Conservation (phyloP, 2,329 filamentous ascomycete genomes). For the Simplicillium sp. region DNA sequence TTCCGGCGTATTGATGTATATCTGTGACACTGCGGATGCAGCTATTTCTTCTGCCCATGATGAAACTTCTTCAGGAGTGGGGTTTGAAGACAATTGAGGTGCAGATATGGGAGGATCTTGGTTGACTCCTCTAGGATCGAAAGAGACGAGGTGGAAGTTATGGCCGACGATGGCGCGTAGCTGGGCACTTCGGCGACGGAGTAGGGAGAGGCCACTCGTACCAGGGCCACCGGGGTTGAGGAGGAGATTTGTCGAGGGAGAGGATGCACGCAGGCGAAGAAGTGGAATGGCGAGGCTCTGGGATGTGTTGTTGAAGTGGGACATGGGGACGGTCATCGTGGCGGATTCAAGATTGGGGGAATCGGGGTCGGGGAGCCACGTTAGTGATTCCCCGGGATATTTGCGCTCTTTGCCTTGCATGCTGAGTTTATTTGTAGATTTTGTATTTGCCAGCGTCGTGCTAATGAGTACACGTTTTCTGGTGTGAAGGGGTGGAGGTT, state of each 20-base stretch:
- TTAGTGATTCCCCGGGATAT: slow-evolving; percentile 24
- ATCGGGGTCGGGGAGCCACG: slow-evolving; percentile 26
- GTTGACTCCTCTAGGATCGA: slow-evolving; percentile 36
- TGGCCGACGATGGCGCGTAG: neutral
- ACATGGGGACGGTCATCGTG: slow-evolving; percentile 32
- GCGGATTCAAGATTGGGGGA: slow-evolving; percentile 34
- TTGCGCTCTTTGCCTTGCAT: too few species aligned
- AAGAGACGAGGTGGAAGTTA: slow-evolving; percentile 23
- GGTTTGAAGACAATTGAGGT: too few species aligned
- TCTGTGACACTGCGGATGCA: slow-evolving; percentile 2
- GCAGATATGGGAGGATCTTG: too few species aligned
- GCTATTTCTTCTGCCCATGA: slow-evolving; percentile 9
- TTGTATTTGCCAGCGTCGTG: too few species aligned
- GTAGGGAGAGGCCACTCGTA: slow-evolving; percentile 3
- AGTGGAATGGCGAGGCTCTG: slow-evolving; percentile 16
- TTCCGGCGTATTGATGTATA: slow-evolving; percentile 10
- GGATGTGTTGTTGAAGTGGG: slow-evolving; percentile 28
- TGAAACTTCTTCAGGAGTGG: too few species aligned
- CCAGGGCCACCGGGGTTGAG: slow-evolving; percentile 1
- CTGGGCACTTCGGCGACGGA: neutral
- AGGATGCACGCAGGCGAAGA: too few species aligned
- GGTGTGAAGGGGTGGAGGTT: too few species aligned
- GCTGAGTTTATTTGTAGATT: too few species aligned
- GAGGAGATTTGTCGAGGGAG: neutral
- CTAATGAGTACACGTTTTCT: too few species aligned